A percentile compares a stretch with the other conserved stretches of the same genome.
Evolutionary conservation across 164 flowering plant species (phyloP).

Genomic region (Aristolochia contorta): DNA sequence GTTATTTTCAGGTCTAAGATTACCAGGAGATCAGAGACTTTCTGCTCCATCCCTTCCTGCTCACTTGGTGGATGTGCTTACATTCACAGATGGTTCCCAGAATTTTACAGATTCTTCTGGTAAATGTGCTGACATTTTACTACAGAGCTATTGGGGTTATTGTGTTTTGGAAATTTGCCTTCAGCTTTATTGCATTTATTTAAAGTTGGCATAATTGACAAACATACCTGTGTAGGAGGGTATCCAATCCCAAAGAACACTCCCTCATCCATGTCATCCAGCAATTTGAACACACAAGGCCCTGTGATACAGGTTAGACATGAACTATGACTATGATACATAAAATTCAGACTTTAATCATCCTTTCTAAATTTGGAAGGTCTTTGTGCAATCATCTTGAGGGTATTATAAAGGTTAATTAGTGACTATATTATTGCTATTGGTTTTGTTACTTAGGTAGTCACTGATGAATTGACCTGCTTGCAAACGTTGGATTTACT

Average conservation of each 20-base stretch:
- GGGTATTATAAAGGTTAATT: too few relatives aligned
- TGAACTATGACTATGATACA: not conserved
- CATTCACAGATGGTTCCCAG: constrained; percentile 47
- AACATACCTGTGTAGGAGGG: constrained; percentile 43
- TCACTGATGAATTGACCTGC: too few relatives aligned
- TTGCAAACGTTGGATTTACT: too few relatives aligned
- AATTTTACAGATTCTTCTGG: constrained; percentile 60
- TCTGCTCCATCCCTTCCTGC: constrained; percentile 61
- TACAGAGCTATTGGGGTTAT: not conserved
- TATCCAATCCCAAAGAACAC: constrained; percentile 57
- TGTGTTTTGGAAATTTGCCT: not conserved
- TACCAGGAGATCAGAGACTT: constrained; percentile 83
- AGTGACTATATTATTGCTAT: too few relatives aligned
- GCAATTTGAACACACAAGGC: constrained; percentile 40
- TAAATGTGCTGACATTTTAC: constrained; percentile 12
- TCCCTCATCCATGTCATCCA: constrained; percentile 44
- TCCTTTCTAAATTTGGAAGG: too few relatives aligned
- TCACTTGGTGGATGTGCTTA: constrained; percentile 74
- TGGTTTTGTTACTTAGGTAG: too few relatives aligned
- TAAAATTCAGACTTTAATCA: too few relatives aligned
- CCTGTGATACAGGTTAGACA: constrained; percentile 58
- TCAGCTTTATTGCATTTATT: not conserved
- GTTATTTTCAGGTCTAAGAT: constrained; percentile 46
- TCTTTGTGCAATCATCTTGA: too few relatives aligned
- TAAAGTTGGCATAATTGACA: not conserved